Percentiles rank a stretch among this genome's conserved stretches.
Evolutionary conservation across 768 basidiomycete genomes (phyloP).

Genomic region (Crepidotus variabilis): DNA sequence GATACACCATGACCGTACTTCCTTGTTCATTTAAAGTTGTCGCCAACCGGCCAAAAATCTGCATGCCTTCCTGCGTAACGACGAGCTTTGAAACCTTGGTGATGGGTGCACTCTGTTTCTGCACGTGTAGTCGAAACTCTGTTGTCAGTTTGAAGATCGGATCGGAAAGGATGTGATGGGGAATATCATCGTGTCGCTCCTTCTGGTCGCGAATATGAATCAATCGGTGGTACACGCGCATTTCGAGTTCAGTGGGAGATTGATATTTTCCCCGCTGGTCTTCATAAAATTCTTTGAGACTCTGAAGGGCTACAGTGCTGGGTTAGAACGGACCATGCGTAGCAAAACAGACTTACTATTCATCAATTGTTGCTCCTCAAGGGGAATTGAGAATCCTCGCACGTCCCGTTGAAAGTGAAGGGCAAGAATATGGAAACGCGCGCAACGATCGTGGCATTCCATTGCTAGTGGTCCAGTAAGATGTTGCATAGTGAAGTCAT

Average conservation of each 20-base stretch:
- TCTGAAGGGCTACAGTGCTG: slow-evolving; percentile 67
- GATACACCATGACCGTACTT: slow-evolving; percentile 71
- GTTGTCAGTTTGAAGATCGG: slow-evolving; percentile 84
- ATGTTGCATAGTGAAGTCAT: slow-evolving; percentile 94
- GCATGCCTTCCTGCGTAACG: slow-evolving; percentile 65
- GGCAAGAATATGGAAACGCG: slow-evolving; percentile 87
- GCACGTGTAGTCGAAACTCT: slow-evolving; percentile 75
- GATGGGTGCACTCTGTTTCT: slow-evolving; percentile 73
- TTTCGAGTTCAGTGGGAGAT: slow-evolving; percentile 88
- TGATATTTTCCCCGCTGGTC: slow-evolving; percentile 68
- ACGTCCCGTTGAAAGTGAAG: slow-evolving; percentile 63
- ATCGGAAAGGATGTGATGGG: slow-evolving; percentile 59
- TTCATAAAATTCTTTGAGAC: slow-evolving; percentile 90
- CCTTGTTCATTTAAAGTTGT: slow-evolving; percentile 61
- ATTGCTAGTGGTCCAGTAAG: slow-evolving; percentile 74
- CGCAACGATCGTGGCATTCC: slow-evolving; percentile 90
- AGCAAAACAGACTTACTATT: slow-evolving; percentile 51
- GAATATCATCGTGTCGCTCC: slow-evolving; percentile 72
- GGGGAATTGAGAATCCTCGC: slow-evolving; percentile 51
- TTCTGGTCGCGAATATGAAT: slow-evolving; percentile 85
- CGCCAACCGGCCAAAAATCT: slow-evolving; percentile 63
- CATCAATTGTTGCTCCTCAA: slow-evolving; percentile 90
- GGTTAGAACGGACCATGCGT: neutral
- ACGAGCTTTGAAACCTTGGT: slow-evolving; percentile 59
- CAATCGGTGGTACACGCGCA: slow-evolving; percentile 92